phyloP scores from a whole-genome alignment of 495 filamentous ascomycete species.

The Viridothelium virens region DNA sequence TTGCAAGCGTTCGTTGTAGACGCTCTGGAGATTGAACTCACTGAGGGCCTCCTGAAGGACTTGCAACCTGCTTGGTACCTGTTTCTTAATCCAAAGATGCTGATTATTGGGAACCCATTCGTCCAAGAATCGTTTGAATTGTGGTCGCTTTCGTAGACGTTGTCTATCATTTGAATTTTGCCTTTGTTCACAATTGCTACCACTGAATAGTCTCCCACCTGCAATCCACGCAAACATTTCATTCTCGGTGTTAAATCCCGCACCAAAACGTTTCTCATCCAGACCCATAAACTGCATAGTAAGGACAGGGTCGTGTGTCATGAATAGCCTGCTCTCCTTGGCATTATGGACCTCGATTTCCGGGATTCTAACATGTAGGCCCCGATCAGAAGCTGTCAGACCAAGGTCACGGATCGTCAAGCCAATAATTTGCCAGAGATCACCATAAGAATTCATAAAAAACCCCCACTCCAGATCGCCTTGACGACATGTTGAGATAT shows the following conservation, averaged over 20 bases:
- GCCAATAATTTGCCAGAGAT: constrained; percentile 59
- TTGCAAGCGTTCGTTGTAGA: neutral
- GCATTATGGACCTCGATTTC: constrained; percentile 46
- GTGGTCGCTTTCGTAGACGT: neutral
- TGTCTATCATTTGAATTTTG: neutral
- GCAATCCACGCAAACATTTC: constrained; percentile 51
- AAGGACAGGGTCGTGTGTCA: constrained; percentile 46
- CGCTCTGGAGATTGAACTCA: neutral
- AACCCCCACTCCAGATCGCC: constrained; percentile 48
- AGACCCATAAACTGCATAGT: constrained; percentile 54
- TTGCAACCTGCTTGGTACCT: neutral
- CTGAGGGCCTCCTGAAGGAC: neutral
- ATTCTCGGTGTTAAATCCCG: constrained; percentile 42
- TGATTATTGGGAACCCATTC: neutral
- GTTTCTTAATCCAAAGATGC: neutral
- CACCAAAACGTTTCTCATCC: constrained; percentile 31
- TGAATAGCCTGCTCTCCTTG: constrained; percentile 43
- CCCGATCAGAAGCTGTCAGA: constrained; percentile 52
- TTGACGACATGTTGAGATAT: constrained; percentile 47
- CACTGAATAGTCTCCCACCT: constrained; percentile 46
- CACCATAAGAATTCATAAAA: constrained; percentile 57
- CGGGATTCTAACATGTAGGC: constrained; percentile 52
- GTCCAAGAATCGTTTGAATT: neutral
- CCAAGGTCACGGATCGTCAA: constrained; percentile 52
- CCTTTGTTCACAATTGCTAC: neutral